phyloP scores from a whole-genome alignment of 1,139 yeast species.

The Pichia sp. region DNA sequence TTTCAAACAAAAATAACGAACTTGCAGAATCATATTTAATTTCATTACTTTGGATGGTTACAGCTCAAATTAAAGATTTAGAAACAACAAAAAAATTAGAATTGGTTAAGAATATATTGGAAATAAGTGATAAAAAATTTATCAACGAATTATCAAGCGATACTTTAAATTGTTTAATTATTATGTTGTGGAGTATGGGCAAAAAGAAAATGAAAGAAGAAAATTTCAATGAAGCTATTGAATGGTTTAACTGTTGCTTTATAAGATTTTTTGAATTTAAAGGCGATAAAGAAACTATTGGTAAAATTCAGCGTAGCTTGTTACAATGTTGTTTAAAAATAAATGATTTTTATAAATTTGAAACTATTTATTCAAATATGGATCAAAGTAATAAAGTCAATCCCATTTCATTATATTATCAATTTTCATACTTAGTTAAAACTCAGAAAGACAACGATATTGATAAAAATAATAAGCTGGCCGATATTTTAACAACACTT shows the following conservation, averaged over 20 bases:
- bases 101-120: constrained; percentile 19
- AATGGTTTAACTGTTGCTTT: constrained; percentile 28
- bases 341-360: constrained; percentile 17
- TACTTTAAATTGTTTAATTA: constrained; percentile 24
- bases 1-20: constrained; percentile 10
- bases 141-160: constrained; percentile 20
- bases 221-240: constrained; percentile 18
- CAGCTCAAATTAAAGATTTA: constrained; percentile 18
- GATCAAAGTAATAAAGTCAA: constrained; percentile 16
- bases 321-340: constrained; percentile 24
- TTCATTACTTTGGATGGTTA: constrained; percentile 23
- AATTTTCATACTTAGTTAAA: constrained; percentile 18
- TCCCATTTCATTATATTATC: constrained; percentile 28
- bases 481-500: constrained; percentile 13
- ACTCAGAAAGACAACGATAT: constrained; percentile 1
- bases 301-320: constrained; percentile 29
- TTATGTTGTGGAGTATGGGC: constrained; percentile 33
- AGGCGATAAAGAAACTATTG: constrained; percentile 22
- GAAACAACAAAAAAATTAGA: constrained; percentile 12
- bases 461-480: constrained; percentile 13
- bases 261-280: constrained; percentile 22
- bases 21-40: constrained; percentile 15
- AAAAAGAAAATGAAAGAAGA: constrained; percentile 22
- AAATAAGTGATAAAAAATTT: constrained; percentile 26
- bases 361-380: constrained; percentile 17